Base-by-base conservation (phyloP, 2,329 filamentous ascomycete species). In the Remersonia thermophila region DNA sequence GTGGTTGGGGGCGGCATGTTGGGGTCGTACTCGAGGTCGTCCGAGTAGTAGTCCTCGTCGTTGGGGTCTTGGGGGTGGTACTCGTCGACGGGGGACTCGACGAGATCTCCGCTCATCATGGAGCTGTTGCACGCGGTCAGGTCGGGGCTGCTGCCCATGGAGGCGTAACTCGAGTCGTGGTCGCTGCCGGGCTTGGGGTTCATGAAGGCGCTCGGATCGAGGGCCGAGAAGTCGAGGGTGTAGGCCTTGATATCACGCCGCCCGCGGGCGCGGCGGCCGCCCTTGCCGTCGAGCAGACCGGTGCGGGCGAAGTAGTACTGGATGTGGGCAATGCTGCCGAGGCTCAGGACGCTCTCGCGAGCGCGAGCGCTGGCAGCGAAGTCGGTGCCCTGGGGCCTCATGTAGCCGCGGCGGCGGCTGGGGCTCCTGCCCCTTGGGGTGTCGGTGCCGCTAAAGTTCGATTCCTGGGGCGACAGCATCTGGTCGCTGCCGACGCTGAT, bases 251-350 rank as follows among this genome's bases (percentile, higher is more conserved):
- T 11, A 28, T 67, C 67, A 47, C 77, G 47, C 13, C 50, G 43
- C 55, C 80, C 81, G 51, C 81, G 81, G 15, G 83, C 80, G 40
- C 93, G 63, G 56, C 93, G 82, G 36, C 77, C 91, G 26, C 87
- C 89, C 56, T 95, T 95, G 38, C 89, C 86, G 53, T 98, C 91
- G 34, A 98, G 63, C 45, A 98, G 62, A 5, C 91, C 91, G 1
- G 91, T 98, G 41, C 91, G 72, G 26, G 91, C 89, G 63, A 98
- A 98, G 61, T 96, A 98, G 62, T 96, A 94, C 59, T 98, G 91
- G 53, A 98, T 66, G 62, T 98, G 91, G 38, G 87, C 85, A 51
- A 98, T 98, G 59, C 87, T 95, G 37, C 91, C 91, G 43, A 98
- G 63, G 53, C 85, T 94, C 74, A 96, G 80, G 46, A 98, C 91